phyloP scores from a whole-genome alignment of 1,139 yeast species.

The Debaryomyces udenii region DNA sequence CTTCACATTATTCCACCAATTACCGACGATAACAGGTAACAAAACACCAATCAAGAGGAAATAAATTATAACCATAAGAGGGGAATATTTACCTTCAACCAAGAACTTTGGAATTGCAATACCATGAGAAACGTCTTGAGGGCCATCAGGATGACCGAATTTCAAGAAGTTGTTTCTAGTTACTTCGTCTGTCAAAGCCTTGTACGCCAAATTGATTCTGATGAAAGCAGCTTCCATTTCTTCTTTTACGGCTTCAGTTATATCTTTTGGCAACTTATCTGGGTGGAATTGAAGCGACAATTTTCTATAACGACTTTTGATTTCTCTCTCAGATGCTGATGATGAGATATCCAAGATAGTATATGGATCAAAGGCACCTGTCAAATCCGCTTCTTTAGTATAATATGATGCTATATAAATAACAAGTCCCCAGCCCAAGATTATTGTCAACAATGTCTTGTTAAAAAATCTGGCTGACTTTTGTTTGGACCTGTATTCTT shows the following conservation, averaged over 20 bases:
- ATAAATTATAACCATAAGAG: slow-evolving; percentile 64
- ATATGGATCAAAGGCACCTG: slow-evolving; percentile 81
- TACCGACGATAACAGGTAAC: slow-evolving; percentile 77
- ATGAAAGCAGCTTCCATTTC: slow-evolving; percentile 78
- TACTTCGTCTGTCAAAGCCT: slow-evolving; percentile 89
- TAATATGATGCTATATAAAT: slow-evolving; percentile 50
- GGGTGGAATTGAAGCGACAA: slow-evolving; percentile 90
- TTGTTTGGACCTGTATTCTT: slow-evolving; percentile 41
- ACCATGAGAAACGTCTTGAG: slow-evolving; percentile 92
- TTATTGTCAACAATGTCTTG: slow-evolving; percentile 47
- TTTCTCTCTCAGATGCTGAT: slow-evolving; percentile 70
- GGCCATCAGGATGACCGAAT: slow-evolving; percentile 98
- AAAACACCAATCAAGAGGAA: slow-evolving; percentile 73
- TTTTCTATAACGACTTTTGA: slow-evolving; percentile 83
- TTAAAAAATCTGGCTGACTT: slow-evolving; percentile 46
- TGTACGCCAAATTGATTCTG: slow-evolving; percentile 86
- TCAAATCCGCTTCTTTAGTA: slow-evolving; percentile 51
- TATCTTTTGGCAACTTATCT: slow-evolving; percentile 77
- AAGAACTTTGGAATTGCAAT: slow-evolving; percentile 93
- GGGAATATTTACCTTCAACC: slow-evolving; percentile 81
- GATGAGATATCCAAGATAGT: slow-evolving; percentile 75
- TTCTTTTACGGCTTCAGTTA: slow-evolving; percentile 60
- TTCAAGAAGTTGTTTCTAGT: slow-evolving; percentile 79
- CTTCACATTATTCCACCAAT: slow-evolving; percentile 90
- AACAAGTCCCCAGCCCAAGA: slow-evolving; percentile 71